Base-by-base conservation (phyloP, 164 flowering plant genomes). In the Brasenia schreberi region DNA sequence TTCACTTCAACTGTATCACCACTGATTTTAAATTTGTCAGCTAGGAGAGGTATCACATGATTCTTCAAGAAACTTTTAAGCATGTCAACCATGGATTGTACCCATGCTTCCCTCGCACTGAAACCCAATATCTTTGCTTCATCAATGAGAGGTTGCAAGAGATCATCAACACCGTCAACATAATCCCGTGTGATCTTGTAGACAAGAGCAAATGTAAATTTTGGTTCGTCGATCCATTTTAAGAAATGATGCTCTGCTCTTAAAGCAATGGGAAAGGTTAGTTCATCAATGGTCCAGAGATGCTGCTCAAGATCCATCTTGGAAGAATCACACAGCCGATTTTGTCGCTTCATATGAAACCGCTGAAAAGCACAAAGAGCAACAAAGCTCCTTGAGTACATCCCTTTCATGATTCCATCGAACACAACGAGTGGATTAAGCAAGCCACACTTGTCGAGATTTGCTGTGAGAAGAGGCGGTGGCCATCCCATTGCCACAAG, bases 401-500 rank as follows among this genome's bases (percentile, higher is more conserved):
- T 75, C 63, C 75, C 67, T 65, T 73, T 80, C 63, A 70, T 78
- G 5, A 75, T 81, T 66, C 77, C 85, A 69, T 79, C 73, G 81
- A 86, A 79, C 19, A 78, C 42, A 66, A 71, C 72, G 33, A 88
- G 70, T 18, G 89, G 89, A 67, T 88, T 86, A 56, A 79, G 80
- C 68, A 85, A 23, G 27, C 43, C 78, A 12, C 72, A 64, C 18
- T 61, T 64, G 42, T 75, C 81, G 3, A 43, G 52, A 65, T 74
- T 76, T 19, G 81, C 65, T 4, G 81, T 65, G 42, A 72, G 43
- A 63, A 87, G 77, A 45, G 79, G 76, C 10, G 91, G 89, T 33
- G 95, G 95, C 95, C 95, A 88, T 66, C 88, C 87, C 14, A 88
- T 63, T 65, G 87, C 86, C 60, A 75, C 65, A 33, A 84, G 81